A percentile compares a stretch with the other conserved stretches of the same genome.
These are phyloP conservation scores for Fusarium udum DNA, from an alignment of 2,329 filamentous ascomycete genomes.

Conservation along the genomic window DNA sequence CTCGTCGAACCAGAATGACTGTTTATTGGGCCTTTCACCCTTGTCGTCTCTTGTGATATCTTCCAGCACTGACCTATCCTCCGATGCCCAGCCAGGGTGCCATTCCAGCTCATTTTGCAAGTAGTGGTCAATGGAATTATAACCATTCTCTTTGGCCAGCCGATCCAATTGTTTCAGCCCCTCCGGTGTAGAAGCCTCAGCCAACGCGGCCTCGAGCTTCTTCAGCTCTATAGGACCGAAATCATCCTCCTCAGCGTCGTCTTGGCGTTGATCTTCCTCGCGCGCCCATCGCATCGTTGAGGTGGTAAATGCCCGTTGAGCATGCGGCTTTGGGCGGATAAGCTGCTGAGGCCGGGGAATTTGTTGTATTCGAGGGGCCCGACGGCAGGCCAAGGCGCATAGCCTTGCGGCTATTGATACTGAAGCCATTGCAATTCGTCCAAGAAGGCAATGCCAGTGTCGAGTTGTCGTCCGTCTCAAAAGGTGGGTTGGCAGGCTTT, in stretches of 20 bases:
- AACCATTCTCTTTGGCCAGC: constrained; percentile 49
- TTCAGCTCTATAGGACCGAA: constrained; percentile 44
- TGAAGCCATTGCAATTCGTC: constrained; percentile 50
- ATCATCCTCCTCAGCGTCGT: constrained; percentile 41
- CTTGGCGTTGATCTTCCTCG: constrained; percentile 29
- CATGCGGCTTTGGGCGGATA: constrained; percentile 30
- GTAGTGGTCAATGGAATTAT: constrained; percentile 47
- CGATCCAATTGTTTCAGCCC: constrained; percentile 48
- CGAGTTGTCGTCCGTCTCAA: constrained; percentile 31
- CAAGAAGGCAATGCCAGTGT: constrained; percentile 37
- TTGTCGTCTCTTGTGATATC: constrained; percentile 45
- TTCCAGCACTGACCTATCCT: constrained; percentile 47
- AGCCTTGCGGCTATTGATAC: constrained; percentile 51
- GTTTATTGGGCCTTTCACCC: constrained; percentile 48
- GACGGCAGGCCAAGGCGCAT: constrained; percentile 49
- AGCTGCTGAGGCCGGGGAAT: constrained; percentile 40
- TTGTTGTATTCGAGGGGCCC: constrained; percentile 39
- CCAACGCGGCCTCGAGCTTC: constrained; percentile 44
- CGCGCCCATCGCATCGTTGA: constrained; percentile 44
- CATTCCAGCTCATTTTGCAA: constrained; percentile 42
- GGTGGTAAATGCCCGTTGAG: constrained; percentile 46
- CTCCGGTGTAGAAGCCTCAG: constrained; percentile 46
- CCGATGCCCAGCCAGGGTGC: constrained; percentile 44
- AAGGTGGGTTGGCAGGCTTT: constrained; percentile 36
- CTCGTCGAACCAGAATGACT: constrained; percentile 60